Conservation (phyloP, 495 filamentous ascomycete species). For the Cetradonia linearis region DNA sequence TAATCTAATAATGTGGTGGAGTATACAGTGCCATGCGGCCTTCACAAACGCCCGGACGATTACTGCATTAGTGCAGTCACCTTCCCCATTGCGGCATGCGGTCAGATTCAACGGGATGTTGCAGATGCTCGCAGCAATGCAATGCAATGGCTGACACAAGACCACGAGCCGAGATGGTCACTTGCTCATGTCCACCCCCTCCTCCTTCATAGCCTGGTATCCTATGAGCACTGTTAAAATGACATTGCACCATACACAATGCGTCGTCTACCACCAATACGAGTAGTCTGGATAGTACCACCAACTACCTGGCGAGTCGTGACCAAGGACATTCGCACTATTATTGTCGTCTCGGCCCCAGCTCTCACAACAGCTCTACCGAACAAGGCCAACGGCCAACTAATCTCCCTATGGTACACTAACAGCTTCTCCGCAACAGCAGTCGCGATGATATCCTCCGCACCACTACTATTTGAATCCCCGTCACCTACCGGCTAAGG, state of each 20-base stretch:
- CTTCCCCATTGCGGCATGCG: background rate
- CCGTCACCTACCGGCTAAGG: background rate
- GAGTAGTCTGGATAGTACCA: too few relatives aligned
- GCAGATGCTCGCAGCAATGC: background rate
- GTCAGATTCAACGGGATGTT: background rate
- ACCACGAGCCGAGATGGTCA: background rate
- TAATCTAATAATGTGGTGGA: too few relatives aligned
- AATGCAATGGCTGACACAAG: background rate
- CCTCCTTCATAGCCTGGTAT: background rate
- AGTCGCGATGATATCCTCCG: constrained; percentile 7
- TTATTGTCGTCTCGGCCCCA: background rate
- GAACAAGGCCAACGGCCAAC: background rate
- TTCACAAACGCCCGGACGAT: too few relatives aligned
- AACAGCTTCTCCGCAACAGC: constrained; percentile 1
- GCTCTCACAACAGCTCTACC: constrained; percentile 2
- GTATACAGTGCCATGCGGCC: too few relatives aligned
- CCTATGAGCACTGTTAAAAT: background rate
- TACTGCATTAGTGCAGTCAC: too few relatives aligned
- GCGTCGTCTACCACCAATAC: too few relatives aligned
- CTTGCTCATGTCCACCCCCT: background rate
- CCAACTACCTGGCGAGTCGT: too few relatives aligned
- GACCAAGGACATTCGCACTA: background rate
- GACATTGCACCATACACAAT: background rate
- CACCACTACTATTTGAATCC: constrained; percentile 1
- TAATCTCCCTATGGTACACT: background rate